Conservation (phyloP, 1,139 yeast species). For the Zygosaccharomyces sapae region DNA sequence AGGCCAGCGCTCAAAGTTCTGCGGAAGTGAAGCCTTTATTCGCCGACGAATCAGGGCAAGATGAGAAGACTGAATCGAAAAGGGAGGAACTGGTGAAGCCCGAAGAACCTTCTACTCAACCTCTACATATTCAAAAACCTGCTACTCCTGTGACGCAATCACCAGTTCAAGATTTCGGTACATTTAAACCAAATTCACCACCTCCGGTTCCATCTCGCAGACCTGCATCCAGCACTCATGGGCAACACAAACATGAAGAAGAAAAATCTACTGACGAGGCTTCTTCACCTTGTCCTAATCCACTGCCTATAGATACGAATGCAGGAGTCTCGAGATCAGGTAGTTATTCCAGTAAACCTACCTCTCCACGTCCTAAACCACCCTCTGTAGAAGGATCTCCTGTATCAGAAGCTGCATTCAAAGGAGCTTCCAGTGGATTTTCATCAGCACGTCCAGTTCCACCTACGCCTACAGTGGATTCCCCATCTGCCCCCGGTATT, state of each 20-base stretch:
- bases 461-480: not conserved
- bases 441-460: not conserved
- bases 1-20: not conserved
- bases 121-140: not conserved
- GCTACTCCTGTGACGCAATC: not conserved
- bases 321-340: not conserved
- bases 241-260: not conserved
- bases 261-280: not conserved
- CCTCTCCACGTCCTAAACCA: constrained; percentile 3
- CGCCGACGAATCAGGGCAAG: not conserved
- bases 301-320: not conserved
- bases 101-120: not conserved
- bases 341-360: not conserved
- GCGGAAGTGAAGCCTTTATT: constrained; percentile 3
- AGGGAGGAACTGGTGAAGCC: not conserved
- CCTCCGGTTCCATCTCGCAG: not conserved
- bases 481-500: not conserved
- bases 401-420: not conserved
- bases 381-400: constrained; percentile 1
- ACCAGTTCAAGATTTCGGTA: not conserved
- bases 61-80: not conserved
- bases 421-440: not conserved
- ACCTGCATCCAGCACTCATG: not conserved
- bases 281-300: not conserved
- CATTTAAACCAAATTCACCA: not conserved